These are phyloP conservation scores for Panaeolus papilionaceus DNA, from an alignment of 768 basidiomycete species.

Conservation along the genomic window DNA sequence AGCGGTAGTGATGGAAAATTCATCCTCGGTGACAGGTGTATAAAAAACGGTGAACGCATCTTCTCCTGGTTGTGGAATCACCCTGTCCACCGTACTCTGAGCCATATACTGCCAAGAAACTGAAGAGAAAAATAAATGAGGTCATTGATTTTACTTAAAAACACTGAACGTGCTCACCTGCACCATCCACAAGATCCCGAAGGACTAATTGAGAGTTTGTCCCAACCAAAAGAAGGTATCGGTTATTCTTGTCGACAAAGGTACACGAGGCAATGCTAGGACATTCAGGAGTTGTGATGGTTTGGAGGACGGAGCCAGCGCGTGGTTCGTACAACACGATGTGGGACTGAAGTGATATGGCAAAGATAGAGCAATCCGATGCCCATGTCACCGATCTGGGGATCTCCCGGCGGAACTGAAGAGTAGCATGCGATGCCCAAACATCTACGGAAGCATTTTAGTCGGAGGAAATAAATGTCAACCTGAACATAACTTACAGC, in stretches of 20 bases:
- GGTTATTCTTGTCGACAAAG: slow-evolving; percentile 77
- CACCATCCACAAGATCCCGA: slow-evolving; percentile 75
- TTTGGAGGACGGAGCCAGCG: slow-evolving; percentile 63
- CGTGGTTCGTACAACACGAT: slow-evolving; percentile 79
- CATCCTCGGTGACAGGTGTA: slow-evolving; percentile 33
- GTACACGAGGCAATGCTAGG: slow-evolving; percentile 48
- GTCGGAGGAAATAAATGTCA: slow-evolving; percentile 17
- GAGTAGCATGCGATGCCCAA: slow-evolving; percentile 82
- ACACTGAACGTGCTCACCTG: slow-evolving; percentile 49
- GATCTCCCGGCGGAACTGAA: slow-evolving; percentile 69
- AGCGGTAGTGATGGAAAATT: slow-evolving; percentile 43
- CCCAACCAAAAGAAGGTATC: slow-evolving; percentile 61
- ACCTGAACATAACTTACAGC: slow-evolving; percentile 35
- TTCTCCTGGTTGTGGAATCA: slow-evolving; percentile 62
- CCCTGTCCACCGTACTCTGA: slow-evolving; percentile 41
- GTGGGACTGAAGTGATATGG: slow-evolving; percentile 68
- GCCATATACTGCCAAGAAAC: slow-evolving; percentile 65
- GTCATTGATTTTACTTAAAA: not conserved
- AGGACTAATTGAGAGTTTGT: slow-evolving; percentile 58
- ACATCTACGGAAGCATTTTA: slow-evolving; percentile 49
- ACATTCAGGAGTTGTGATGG: slow-evolving; percentile 64
- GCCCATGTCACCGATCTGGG: slow-evolving; percentile 81
- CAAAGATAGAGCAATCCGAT: slow-evolving; percentile 84
- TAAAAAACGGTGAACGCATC: slow-evolving; percentile 68
- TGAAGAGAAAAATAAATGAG: slow-evolving; percentile 33